Percentiles rank a stretch among this genome's conserved stretches.
Conservation (phyloP, 2,329 filamentous ascomycete genomes). For the Colletotrichum siamense region DNA sequence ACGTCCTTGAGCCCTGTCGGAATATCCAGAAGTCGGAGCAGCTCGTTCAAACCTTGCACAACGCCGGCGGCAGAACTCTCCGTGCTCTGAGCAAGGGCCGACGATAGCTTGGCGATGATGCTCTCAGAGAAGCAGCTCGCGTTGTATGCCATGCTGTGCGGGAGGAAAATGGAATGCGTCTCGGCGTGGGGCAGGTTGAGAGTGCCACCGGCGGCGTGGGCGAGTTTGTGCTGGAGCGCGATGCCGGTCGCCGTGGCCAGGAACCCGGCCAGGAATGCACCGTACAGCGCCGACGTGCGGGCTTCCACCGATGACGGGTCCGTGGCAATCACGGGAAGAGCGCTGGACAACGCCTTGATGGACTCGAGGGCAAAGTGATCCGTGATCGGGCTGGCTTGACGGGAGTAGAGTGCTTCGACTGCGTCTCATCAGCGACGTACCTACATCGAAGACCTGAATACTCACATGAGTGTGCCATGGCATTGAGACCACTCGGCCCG, state of each 20-base stretch:
- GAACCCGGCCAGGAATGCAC: conserved; percentile 17
- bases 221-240: conserved; percentile 21
- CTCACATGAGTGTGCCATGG: conserved; percentile 20
- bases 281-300: conserved; percentile 33
- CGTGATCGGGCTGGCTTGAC: conserved; percentile 14
- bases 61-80: not conserved
- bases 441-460: not conserved
- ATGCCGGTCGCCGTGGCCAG: conserved; percentile 11
- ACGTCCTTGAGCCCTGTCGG: conserved; percentile 56
- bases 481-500: conserved; percentile 18
- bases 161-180: conserved; percentile 18
- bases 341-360: conserved; percentile 23
- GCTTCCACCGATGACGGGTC: conserved; percentile 49
- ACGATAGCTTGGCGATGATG: not conserved
- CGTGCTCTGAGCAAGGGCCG: conserved; percentile 9
- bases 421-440: not conserved
- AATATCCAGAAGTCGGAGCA: conserved; percentile 42
- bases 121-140: not conserved
- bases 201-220: conserved; percentile 12
- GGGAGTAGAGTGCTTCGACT: conserved; percentile 20
- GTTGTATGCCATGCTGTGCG: conserved; percentile 19
- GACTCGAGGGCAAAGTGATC: conserved; percentile 17
- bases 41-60: conserved; percentile 13
- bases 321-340: conserved; percentile 57
- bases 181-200: conserved; percentile 20